Evolutionary conservation across 805 yeast species (phyloP), one percentile per base, ranked within the genome.

Genomic region (Aciculoconidium aculeatum): DNA sequence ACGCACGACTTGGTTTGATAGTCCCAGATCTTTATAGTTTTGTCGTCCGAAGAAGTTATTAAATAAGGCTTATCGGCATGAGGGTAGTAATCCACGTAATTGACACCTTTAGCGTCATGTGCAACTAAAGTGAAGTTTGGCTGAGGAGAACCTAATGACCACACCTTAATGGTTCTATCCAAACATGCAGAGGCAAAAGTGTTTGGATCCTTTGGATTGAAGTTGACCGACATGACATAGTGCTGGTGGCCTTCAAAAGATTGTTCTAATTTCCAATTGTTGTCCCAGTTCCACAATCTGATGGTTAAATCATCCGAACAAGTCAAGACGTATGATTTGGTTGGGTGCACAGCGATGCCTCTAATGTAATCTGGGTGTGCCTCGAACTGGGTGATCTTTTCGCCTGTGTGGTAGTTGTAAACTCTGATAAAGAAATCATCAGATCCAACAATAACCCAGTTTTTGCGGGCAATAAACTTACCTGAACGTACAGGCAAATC

Each of bases 351-450:
- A 7, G 95, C 92, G 41, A 92, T 75, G 33, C 84, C 77, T 55
- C 98, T 79, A 50, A 92, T 83, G 58, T 92, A 92, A 59, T 92
- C 98, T 6, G 96, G 95, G 53, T 92, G 98, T 7, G 96, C 97
- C 64, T 92, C 98, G 51, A 90, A 92, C 61, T 88, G 97, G 21
- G 85, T 72, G 39, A 92, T 75, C 55, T 86, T 87, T 60, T 92
- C 98, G 34, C 94, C 88, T 11, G 98, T 92, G 61, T 86, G 86
- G 67, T 85, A 87, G 60, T 92, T 92, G 69, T 76, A 92, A 17
- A 92, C 94, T 50, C 98, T 77, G 35, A 92, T 66, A 53, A 83
- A 90, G 71, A 84, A 90, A 61, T 92, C 99, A 55, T 92, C 99
- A 30, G 94, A 75, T 16, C 98, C 99, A 22, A 87, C 87, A 35